A percentile compares a stretch with the other conserved stretches of the same genome.
These are phyloP conservation scores for Inga oerstediana DNA, from an alignment of 306 rosid species.

Conservation along the genomic window DNA sequence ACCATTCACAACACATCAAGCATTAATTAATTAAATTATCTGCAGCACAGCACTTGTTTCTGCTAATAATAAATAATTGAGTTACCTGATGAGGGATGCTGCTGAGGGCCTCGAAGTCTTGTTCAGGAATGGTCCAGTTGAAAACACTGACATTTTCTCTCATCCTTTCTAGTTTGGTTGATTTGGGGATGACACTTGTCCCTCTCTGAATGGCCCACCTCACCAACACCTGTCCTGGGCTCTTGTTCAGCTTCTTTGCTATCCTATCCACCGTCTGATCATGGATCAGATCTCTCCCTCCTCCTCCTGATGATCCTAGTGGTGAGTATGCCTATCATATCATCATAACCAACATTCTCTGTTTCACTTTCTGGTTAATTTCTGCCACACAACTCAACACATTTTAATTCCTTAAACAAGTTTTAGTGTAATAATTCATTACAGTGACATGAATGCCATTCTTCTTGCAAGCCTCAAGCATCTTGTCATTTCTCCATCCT, in stretches of 20 bases:
- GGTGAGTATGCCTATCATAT: constrained; percentile 57
- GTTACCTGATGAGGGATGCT: constrained; percentile 43
- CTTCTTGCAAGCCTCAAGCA: constrained; percentile 60
- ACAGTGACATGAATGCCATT: constrained; percentile 65
- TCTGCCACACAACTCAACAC: not conserved
- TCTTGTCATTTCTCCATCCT: constrained; percentile 68
- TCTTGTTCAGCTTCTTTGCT: constrained; percentile 59
- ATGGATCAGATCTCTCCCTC: constrained; percentile 49
- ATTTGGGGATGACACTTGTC: constrained; percentile 60
- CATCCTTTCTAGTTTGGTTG: constrained; percentile 47
- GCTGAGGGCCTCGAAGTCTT: constrained; percentile 47
- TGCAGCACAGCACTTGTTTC: not conserved
- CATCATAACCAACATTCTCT: constrained; percentile 6
- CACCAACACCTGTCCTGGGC: constrained; percentile 53
- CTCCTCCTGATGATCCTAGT: constrained; percentile 43
- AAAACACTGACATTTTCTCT: constrained; percentile 47
- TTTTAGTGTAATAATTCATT: constrained; percentile 4
- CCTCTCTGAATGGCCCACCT: constrained; percentile 61
- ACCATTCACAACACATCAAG: not conserved
- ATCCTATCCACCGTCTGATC: constrained; percentile 49
- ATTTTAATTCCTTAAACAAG: not conserved
- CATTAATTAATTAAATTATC: not conserved
- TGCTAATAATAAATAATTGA: not conserved
- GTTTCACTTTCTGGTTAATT: not conserved
- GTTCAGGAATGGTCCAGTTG: constrained; percentile 50